Base-by-base conservation (phyloP, 192 early-diverging fungal species). In the Globomyces pollinis-pini region DNA sequence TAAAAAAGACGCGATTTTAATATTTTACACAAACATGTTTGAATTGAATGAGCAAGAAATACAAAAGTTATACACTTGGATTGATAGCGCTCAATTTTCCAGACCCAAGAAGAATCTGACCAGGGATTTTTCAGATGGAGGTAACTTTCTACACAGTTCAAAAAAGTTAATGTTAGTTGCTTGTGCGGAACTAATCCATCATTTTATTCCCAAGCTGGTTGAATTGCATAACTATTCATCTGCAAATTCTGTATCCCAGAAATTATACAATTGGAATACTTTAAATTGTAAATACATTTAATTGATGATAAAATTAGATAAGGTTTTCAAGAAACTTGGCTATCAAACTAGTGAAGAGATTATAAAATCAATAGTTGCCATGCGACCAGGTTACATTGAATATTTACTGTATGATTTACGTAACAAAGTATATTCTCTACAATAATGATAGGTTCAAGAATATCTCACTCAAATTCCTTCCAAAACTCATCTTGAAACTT, bases 191-290 rank as follows among this genome's bases (percentile, higher is more conserved):
- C 67, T 81, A 18, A 51, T 78, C 13, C 57, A 57, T 20, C 73
- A 78, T 53, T 76, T 71, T 57, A 38, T 74, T 44, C 76, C 76
- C 15, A 76, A 76, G 43, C 63, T 81, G 32, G 67, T 81, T 15
- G 73, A 78, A 13, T 53, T 81, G 43, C 74, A 76, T 70, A 76
- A 76, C 65, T 78, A 78, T 58, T 64, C 73, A 11, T 64, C 76
- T 0, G 79, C 76, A 13, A 78, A 76, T 61, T 62, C 67, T 11
- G 57, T 70, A 24, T 42, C 57, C 2, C 79, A 78, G 44, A 81
- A 81, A 42, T 31, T 78, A 33, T 81, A 81, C 68, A 81, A 78
- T 44, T 81, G 76, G 79, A 74, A 71, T 26, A 78, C 75, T 4
- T 45, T 81, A 4, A 76, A 79, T 54, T 71, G 76, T 76, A 51